Evolutionary conservation across 164 flowering plant species (phyloP).

Genomic region (Pachysandra terminalis): DNA sequence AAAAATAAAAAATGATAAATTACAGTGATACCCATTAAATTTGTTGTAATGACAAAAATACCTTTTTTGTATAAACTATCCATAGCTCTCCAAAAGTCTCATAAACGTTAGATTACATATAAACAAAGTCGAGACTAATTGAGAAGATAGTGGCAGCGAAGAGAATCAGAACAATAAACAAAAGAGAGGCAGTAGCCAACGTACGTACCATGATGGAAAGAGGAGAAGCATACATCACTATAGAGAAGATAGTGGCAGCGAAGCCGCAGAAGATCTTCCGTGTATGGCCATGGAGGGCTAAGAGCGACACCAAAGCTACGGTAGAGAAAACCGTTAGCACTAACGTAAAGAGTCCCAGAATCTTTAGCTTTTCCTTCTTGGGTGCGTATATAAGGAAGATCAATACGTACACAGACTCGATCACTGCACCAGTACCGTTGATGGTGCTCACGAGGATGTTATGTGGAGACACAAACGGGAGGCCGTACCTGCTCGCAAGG

Average conservation of each 20-base stretch:
- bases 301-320: slow-evolving; percentile 47
- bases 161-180: too few relatives aligned
- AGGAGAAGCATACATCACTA: slow-evolving; percentile 71
- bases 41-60: too few relatives aligned
- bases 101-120: too few relatives aligned
- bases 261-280: slow-evolving; percentile 64
- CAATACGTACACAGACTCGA: slow-evolving; percentile 47
- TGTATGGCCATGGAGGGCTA: slow-evolving; percentile 44
- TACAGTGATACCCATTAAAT: too few relatives aligned
- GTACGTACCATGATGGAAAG: slow-evolving; percentile 59
- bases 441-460: slow-evolving; percentile 52
- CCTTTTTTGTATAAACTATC: too few relatives aligned
- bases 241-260: slow-evolving; percentile 59
- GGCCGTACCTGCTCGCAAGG: slow-evolving; percentile 51
- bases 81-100: too few relatives aligned
- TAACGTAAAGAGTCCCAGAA: slow-evolving; percentile 30
- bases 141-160: too few relatives aligned
- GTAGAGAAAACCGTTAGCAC: slow-evolving; percentile 39
- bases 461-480: slow-evolving; percentile 60
- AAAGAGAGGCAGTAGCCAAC: background rate
- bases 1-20: too few relatives aligned
- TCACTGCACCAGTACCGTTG: slow-evolving; percentile 58
- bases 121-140: too few relatives aligned
- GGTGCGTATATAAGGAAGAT: slow-evolving; percentile 47
- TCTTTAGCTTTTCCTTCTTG: slow-evolving; percentile 49